Conservation (phyloP, 1,284 basidiomycete species). For the Bondarzewia mesenterica region DNA sequence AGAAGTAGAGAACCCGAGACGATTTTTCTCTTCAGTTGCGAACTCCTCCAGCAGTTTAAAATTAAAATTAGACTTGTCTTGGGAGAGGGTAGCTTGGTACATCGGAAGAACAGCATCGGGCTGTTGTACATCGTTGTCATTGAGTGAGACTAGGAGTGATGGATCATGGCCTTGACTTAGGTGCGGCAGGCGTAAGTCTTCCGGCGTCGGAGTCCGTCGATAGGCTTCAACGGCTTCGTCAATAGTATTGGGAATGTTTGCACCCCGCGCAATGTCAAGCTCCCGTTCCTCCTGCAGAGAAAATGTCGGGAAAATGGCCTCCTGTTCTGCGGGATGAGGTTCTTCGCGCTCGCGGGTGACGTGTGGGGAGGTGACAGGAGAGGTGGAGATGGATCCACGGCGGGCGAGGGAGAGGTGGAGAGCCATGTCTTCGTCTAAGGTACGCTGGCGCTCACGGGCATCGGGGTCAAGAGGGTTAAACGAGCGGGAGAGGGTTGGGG, state of each 20-base stretch:
- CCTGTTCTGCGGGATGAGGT: slow-evolving; percentile 13
- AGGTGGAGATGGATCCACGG: slow-evolving; percentile 46
- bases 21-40: slow-evolving; percentile 62
- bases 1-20: slow-evolving; percentile 42
- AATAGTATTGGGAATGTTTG: not conserved
- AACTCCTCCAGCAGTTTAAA: slow-evolving; percentile 79
- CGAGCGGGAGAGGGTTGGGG: slow-evolving; percentile 54
- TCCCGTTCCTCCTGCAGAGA: slow-evolving; percentile 39
- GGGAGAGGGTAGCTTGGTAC: slow-evolving; percentile 46
- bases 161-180: slow-evolving; percentile 41
- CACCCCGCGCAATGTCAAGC: slow-evolving; percentile 32
- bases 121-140: slow-evolving; percentile 10
- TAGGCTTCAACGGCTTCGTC: slow-evolving; percentile 12
- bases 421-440: slow-evolving; percentile 82
- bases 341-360: slow-evolving; percentile 9
- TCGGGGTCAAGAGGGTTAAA: slow-evolving; percentile 64
- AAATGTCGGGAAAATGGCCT: slow-evolving; percentile 16
- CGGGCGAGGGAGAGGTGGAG: slow-evolving; percentile 72
- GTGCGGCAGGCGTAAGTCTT: slow-evolving; percentile 16
- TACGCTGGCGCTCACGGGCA: slow-evolving; percentile 69
- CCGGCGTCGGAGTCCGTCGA: slow-evolving; percentile 3
- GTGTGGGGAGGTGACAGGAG: slow-evolving; percentile 20
- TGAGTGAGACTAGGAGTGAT: slow-evolving; percentile 29
- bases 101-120: slow-evolving; percentile 42
- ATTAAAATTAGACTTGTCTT: slow-evolving; percentile 47